Evolutionary conservation across 768 basidiomycete genomes (phyloP), one percentile per base, ranked within the genome.

Genomic region (Collybia mongolica): DNA sequence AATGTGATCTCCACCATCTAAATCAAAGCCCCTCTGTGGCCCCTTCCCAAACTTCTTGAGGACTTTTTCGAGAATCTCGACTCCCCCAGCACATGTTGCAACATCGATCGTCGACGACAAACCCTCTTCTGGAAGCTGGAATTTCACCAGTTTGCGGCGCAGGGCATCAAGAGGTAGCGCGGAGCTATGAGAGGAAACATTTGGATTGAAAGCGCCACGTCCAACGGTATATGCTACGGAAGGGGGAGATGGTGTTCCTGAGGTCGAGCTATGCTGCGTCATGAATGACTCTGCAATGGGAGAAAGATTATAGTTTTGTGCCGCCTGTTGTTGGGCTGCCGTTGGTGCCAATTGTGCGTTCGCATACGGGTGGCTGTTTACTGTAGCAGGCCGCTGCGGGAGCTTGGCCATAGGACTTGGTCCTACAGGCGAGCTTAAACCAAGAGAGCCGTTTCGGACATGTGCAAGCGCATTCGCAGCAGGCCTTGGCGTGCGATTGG

Each of bases 11-110:
- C 72, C 71, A 24, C 67, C 70, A 44, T 78, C 74, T 2, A 56
- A 40, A 6, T 81, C 80, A 1, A 70, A 53, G 46, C 68, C 72
- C 52, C 74, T 74, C 7, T 70, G 55, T 26, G 70, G 70, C 0
- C 78, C 64, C 65, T 93, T 96, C 39, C 84, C 84, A 57, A 96
- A 90, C 68, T 99, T 99, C 64, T 83, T 90, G 54, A 99, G 72
- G 1, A 90, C 94, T 57, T 88, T 85, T 56, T 92, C 89, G 44
- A 98, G 76, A 2, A 98, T 82, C 60, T 98, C 93, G 2, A 88
- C 76, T 7, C 93, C 94, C 22, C 85, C 86, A 1, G 74, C 75
- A 60, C 90, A 94, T 22, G 90, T 83, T 2, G 83, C 81, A 12
- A 93, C 85, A 62, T 95, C 86, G 52, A 98, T 83, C 1, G 87